A percentile compares a stretch with the other conserved stretches of the same genome.
Conservation (phyloP, 495 filamentous ascomycete species). For the Penicillium roqueforti region DNA sequence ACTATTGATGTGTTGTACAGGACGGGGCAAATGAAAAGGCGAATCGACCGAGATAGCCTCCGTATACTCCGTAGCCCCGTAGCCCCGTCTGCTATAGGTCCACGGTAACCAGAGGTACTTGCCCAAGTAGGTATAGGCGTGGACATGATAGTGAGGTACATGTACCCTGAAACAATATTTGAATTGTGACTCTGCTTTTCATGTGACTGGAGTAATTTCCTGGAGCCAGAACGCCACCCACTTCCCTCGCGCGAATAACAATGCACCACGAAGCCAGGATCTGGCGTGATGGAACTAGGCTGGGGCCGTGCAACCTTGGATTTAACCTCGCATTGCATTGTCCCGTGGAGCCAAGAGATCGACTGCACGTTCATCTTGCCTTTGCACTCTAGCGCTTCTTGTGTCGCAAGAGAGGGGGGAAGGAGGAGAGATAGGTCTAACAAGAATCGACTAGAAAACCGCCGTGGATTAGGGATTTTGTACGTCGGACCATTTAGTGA, state of each 20-base stretch:
- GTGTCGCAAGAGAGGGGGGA: not conserved
- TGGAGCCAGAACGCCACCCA: not conserved
- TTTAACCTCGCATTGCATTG: constrained; percentile 38
- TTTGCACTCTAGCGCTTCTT: constrained; percentile 3
- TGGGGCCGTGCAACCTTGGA: constrained; percentile 25
- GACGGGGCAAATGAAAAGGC: not conserved
- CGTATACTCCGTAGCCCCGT: constrained; percentile 2
- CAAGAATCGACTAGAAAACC: too few species aligned
- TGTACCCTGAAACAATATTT: not conserved
- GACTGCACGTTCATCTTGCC: constrained; percentile 33
- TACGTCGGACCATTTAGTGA: not conserved
- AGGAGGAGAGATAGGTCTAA: not conserved
- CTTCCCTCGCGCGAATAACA: constrained; percentile 13
- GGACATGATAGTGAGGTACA: not conserved
- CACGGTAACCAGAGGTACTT: not conserved
- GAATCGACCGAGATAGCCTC: not conserved
- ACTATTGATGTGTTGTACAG: constrained; percentile 11
- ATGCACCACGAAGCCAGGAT: constrained; percentile 21
- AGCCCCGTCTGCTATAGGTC: not conserved
- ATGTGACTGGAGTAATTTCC: constrained; percentile 3
- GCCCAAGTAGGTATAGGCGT: not conserved
- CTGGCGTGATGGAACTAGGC: constrained; percentile 5
- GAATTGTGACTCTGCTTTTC: not conserved
- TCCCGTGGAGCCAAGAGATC: constrained; percentile 29
- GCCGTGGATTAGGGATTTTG: too few species aligned